Percentiles rank a stretch among this genome's conserved stretches.
Conservation (phyloP, 257 asterid species). For the Gentiana dahurica region DNA sequence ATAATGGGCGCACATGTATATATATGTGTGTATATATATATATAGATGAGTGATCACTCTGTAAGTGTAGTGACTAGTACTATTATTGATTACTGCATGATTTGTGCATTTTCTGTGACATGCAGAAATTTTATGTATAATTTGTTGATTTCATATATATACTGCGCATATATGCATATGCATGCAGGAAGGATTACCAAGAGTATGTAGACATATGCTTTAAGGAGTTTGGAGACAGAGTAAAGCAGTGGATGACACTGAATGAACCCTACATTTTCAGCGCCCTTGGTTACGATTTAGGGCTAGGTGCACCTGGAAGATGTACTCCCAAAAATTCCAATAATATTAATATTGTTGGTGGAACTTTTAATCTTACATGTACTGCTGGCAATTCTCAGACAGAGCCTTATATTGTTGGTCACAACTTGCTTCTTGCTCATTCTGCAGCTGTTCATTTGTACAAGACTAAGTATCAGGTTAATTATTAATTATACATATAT, state of each 20-base stretch:
- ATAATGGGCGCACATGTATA: no score
- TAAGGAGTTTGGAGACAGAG: constrained; percentile 25
- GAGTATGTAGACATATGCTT: constrained; percentile 24
- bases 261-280: constrained; percentile 17
- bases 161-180: neutral
- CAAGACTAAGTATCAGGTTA: constrained; percentile 17
- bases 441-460: constrained; percentile 20
- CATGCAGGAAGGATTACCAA: constrained; percentile 12
- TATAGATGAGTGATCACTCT: neutral
- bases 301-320: constrained; percentile 20
- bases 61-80: neutral
- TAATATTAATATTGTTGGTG: no score
- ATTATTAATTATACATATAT: neutral
- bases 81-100: neutral
- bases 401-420: constrained; percentile 26
- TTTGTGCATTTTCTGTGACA: neutral
- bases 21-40: neutral
- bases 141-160: neutral
- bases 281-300: constrained; percentile 12
- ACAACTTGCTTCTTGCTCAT: constrained; percentile 25
- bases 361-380: constrained; percentile 1
- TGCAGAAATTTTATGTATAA: neutral
- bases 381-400: constrained; percentile 19
- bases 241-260: constrained; percentile 24
- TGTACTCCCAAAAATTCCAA: constrained; percentile 4